Evolutionary conservation across 2,329 filamentous ascomycete genomes (phyloP).

Genomic region (Diaporthe amygdali): DNA sequence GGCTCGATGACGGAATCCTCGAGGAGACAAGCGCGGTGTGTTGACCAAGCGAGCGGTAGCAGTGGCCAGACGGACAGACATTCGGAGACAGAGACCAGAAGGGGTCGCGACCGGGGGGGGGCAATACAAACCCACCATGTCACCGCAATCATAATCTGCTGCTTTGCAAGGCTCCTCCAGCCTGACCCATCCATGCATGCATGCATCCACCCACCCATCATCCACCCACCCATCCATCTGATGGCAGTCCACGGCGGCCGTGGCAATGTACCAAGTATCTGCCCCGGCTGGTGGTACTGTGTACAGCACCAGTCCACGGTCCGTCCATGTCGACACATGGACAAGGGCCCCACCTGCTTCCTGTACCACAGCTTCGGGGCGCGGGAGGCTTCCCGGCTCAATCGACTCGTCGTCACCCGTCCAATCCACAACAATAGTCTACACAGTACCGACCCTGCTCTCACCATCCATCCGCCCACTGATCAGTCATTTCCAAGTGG

Average conservation of each 20-base stretch:
- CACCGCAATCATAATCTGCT: constrained; percentile 12
- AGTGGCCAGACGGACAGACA: constrained; percentile 10
- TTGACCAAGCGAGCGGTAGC: constrained; percentile 7
- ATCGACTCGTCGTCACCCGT: no score
- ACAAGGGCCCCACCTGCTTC: not conserved
- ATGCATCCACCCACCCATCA: not conserved
- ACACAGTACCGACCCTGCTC: no score
- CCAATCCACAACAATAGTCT: no score
- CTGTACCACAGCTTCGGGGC: constrained; percentile 13
- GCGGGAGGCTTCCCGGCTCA: not conserved
- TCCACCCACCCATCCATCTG: not conserved
- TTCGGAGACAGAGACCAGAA: constrained; percentile 9
- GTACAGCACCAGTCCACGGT: not conserved
- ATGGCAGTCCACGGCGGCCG: not conserved
- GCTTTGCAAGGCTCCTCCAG: not conserved
- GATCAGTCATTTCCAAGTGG: not conserved
- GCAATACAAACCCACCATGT: constrained; percentile 4
- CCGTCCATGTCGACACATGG: constrained; percentile 9
- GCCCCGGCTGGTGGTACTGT: not conserved
- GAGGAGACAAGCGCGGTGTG: constrained; percentile 6
- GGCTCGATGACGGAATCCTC: constrained; percentile 8
- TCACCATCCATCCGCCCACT: not conserved
- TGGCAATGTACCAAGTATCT: not conserved
- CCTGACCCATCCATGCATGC: not conserved
- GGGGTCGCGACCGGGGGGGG: not conserved